Base-by-base conservation (phyloP, 2,329 filamentous ascomycete species). In the Pseudocercospora fijiensis region DNA sequence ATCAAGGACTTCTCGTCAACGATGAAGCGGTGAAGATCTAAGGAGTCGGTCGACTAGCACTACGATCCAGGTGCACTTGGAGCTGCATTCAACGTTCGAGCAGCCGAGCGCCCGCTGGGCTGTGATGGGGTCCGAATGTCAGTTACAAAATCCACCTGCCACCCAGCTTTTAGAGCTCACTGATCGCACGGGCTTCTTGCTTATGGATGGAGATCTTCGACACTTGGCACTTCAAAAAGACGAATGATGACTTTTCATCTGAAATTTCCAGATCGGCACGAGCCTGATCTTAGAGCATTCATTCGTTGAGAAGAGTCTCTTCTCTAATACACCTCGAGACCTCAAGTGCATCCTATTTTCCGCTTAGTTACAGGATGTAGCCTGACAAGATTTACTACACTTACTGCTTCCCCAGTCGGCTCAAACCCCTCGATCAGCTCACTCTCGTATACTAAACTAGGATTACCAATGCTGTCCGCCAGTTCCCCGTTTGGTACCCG, bases 221-320 rank as follows among this genome's bases (percentile, higher is more conserved):
- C 18, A 58, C 28, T 4, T 58, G 55, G 55, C 20, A 41, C 13
- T 52, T 51, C n/a, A 64, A 73, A 20, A 85, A 85, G 70, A 80
- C 75, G 0, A 64, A 66, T 1, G 80, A 81, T 64, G 84, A 85
- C 69, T 85, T 85, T 81, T 67, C 80, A 84, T 65, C 68, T 81
- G 16, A 79, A 85, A 64, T 85, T 84, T 62, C 28, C 73, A 0
- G 83, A 85, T 55, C 85, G 83, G 83, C 76, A 81, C 63, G 83
- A 85, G 73, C 75, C 82, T 0, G 83, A 85, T 60, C 75, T 84
- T 4, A 80, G 83, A 0, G 68, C 79, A 1, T 82, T 85, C 62
- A 68, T 85, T n/a, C 78, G 82, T 4, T 80, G 83, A 7, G 84
- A 85, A n/a, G n/a, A n/a, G n/a, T n/a, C n/a, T 37, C 33, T 37